Percentiles rank a stretch among this genome's conserved stretches.
Evolutionary conservation across 1,139 yeast species (phyloP).

Genomic region (Kluyveromyces sp.): DNA sequence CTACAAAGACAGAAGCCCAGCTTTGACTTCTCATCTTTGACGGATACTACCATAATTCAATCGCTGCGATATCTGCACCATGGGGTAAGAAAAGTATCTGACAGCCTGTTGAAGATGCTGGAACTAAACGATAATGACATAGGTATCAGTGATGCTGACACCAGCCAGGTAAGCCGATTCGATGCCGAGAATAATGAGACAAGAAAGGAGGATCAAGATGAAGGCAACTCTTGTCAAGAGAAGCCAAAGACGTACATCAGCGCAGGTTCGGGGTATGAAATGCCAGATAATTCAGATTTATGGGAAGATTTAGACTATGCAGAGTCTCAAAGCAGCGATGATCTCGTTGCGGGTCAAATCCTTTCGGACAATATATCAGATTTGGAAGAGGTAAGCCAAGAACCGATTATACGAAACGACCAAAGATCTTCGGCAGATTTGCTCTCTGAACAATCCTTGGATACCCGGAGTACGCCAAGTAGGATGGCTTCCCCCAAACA

Average conservation of each 20-base stretch:
- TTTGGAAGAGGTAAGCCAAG: background rate
- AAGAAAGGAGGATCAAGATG: background rate
- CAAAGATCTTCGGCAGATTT: background rate
- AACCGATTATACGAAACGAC: background rate
- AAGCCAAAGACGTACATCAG: conserved; percentile 9
- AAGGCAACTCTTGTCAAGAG: background rate
- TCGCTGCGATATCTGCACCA: conserved; percentile 16
- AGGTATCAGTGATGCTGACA: background rate
- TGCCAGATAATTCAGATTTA: conserved; percentile 1
- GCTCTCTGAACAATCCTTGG: background rate
- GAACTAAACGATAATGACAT: background rate
- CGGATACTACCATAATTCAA: conserved; percentile 9
- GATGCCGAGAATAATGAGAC: background rate
- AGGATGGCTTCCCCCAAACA: background rate
- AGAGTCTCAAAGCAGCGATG: background rate
- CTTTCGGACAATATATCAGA: background rate
- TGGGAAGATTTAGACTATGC: background rate
- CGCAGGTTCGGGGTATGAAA: background rate
- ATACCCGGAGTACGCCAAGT: background rate
- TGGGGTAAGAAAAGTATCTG: conserved; percentile 13
- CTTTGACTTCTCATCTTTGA: conserved; percentile 12
- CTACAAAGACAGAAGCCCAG: conserved; percentile 15
- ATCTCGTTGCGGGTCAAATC: background rate
- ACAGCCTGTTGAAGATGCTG: conserved; percentile 1
- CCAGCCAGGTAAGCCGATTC: background rate